These are phyloP conservation scores for Dorcoceras hygrometricum DNA, from an alignment of 257 asterid genomes.

Conservation along the genomic window DNA sequence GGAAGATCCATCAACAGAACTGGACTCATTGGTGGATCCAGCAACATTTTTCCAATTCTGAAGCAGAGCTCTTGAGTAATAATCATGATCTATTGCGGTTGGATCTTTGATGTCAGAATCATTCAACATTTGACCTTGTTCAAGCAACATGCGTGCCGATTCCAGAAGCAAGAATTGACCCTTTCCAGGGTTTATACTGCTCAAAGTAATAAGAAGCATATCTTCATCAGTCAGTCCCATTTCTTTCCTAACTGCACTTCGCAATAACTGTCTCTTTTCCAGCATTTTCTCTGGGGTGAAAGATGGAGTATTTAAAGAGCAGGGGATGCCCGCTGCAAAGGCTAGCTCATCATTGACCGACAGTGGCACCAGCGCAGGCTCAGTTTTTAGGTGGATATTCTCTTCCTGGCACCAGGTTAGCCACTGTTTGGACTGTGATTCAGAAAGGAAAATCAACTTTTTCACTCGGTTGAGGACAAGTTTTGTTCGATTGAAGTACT, in stretches of 20 bases:
- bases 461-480: slow-evolving; percentile 73
- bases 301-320: slow-evolving; percentile 72
- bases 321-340: slow-evolving; percentile 79
- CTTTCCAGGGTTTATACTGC: slow-evolving; percentile 96
- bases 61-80: slow-evolving; percentile 53
- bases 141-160: slow-evolving; percentile 57
- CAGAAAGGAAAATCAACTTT: slow-evolving; percentile 80
- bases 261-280: slow-evolving; percentile 57
- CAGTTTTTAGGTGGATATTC: slow-evolving; percentile 64
- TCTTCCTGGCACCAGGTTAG: slow-evolving; percentile 91
- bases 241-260: slow-evolving; percentile 70
- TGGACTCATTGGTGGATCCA: slow-evolving; percentile 26
- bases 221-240: slow-evolving; percentile 85
- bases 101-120: slow-evolving; percentile 31
- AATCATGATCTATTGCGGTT: slow-evolving; percentile 38
- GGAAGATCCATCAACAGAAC: slow-evolving; percentile 21
- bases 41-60: slow-evolving; percentile 29
- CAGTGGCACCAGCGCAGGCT: slow-evolving; percentile 74
- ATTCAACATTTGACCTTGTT: slow-evolving; percentile 35
- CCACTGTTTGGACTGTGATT: slow-evolving; percentile 83
- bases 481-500: slow-evolving; percentile 84
- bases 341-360: slow-evolving; percentile 95
- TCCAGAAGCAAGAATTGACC: slow-evolving; percentile 89
- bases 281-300: slow-evolving; percentile 72
- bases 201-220: slow-evolving; percentile 67